phyloP scores from a whole-genome alignment of 768 basidiomycete genomes.

The Cystofilobasidium bisporidii region DNA sequence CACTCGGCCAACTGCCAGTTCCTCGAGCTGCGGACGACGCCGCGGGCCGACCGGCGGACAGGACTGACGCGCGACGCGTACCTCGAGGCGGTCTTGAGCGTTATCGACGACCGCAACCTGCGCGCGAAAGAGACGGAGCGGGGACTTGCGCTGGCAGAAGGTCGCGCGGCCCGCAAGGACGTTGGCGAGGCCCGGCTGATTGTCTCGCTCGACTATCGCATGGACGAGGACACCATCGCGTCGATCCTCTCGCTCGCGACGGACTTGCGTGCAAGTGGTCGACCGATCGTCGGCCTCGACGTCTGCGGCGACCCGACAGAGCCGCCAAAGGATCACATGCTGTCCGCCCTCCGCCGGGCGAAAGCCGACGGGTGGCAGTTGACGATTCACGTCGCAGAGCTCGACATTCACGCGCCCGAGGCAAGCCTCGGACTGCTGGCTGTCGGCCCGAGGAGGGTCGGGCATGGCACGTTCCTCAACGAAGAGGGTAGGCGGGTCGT shows the following conservation, averaged over 20 bases:
- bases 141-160: neutral
- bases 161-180: neutral
- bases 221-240: constrained; percentile 47
- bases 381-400: constrained; percentile 80
- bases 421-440: constrained; percentile 48
- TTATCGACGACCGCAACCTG: constrained; percentile 51
- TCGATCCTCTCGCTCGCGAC: constrained; percentile 56
- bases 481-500: constrained; percentile 53
- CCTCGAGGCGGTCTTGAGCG: constrained; percentile 55
- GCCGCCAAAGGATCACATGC: neutral
- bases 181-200: constrained; percentile 42
- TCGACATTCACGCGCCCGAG: constrained; percentile 35
- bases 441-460: constrained; percentile 57
- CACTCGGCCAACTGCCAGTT: constrained; percentile 50
- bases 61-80: constrained; percentile 56
- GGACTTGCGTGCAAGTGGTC: constrained; percentile 49
- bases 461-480: constrained; percentile 71
- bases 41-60: constrained; percentile 46
- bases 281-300: constrained; percentile 66
- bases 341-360: constrained; percentile 38
- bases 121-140: constrained; percentile 44
- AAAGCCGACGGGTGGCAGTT: constrained; percentile 50
- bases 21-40: constrained; percentile 76
- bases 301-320: constrained; percentile 63
- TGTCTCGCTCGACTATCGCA: constrained; percentile 65